phyloP scores from a whole-genome alignment of 2,329 filamentous ascomycete species.

The Lachnellula hyalina region DNA sequence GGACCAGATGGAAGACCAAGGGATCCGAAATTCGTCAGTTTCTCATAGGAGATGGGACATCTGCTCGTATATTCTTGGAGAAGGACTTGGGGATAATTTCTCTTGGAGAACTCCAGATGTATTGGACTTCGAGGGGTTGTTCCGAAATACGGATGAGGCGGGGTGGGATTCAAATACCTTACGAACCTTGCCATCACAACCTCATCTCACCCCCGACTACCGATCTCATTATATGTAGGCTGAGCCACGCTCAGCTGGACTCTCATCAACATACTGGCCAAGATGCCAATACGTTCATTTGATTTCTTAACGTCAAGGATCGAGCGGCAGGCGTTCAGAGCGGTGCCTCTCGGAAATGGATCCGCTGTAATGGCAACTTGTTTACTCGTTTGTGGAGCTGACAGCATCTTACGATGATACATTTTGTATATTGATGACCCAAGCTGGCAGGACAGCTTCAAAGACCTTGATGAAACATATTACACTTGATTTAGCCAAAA shows the following conservation, averaged over 20 bases:
- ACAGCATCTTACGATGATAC: too few relatives aligned
- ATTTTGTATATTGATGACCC: too few relatives aligned
- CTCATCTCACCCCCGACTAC: not conserved
- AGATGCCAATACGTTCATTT: not conserved
- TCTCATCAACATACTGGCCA: not conserved
- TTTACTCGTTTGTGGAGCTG: too few relatives aligned
- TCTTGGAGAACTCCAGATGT: not conserved
- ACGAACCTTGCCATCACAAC: not conserved
- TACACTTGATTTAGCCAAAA: too few relatives aligned
- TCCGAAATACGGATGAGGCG: not conserved
- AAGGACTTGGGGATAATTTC: not conserved
- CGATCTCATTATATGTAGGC: not conserved
- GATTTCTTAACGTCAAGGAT: not conserved
- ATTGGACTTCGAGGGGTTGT: not conserved
- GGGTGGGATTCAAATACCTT: not conserved
- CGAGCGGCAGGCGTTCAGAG: not conserved
- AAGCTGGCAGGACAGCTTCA: too few relatives aligned
- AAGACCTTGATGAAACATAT: too few relatives aligned
- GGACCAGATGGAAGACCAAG: conserved; percentile 79
- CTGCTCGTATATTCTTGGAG: not conserved
- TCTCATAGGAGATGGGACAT: conserved; percentile 36
- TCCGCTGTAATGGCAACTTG: not conserved
- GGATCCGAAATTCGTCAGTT: conserved; percentile 95
- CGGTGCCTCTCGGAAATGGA: not conserved
- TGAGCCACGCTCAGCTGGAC: not conserved